These are phyloP conservation scores for Coemansia sp. DNA, from an alignment of 192 early-diverging fungal species.

Conservation along the genomic window DNA sequence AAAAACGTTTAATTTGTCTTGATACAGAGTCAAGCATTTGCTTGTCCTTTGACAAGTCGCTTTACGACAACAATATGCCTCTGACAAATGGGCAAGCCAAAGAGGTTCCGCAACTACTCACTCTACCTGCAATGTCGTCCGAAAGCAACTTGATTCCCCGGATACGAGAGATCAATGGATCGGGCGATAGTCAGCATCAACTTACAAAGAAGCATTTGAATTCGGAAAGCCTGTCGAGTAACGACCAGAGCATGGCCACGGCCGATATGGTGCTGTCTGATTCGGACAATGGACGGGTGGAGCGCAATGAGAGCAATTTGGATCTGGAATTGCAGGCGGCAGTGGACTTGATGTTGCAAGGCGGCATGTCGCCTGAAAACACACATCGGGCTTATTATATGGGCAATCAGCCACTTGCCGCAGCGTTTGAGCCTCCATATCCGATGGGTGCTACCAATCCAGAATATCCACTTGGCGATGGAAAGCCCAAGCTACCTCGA, in stretches of 20 bases:
- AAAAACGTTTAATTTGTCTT: conserved; percentile 21
- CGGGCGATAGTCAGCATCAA: conserved; percentile 40
- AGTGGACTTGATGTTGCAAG: conserved; percentile 36
- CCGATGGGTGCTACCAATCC: not conserved
- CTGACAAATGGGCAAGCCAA: not conserved
- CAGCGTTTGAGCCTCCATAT: conserved; percentile 1
- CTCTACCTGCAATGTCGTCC: not conserved
- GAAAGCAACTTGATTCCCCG: conserved; percentile 32
- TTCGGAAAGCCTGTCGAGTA: conserved; percentile 10
- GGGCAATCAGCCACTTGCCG: conserved; percentile 4
- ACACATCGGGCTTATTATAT: conserved; percentile 9
- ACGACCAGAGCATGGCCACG: conserved; percentile 25
- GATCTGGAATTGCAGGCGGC: conserved; percentile 42
- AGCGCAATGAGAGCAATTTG: conserved; percentile 5
- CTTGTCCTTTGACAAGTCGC: conserved; percentile 31
- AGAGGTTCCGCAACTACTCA: no score
- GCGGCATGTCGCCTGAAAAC: not conserved
- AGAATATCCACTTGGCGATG: not conserved
- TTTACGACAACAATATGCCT: conserved; percentile 2
- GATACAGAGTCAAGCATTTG: conserved; percentile 41
- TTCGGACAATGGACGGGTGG: not conserved
- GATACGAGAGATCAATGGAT: conserved; percentile 27
- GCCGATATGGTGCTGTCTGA: conserved; percentile 28
- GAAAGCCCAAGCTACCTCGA: not conserved
- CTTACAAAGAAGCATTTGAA: not conserved